phyloP scores from a whole-genome alignment of 192 early-diverging fungal genomes.

The Coemansia sp. region DNA sequence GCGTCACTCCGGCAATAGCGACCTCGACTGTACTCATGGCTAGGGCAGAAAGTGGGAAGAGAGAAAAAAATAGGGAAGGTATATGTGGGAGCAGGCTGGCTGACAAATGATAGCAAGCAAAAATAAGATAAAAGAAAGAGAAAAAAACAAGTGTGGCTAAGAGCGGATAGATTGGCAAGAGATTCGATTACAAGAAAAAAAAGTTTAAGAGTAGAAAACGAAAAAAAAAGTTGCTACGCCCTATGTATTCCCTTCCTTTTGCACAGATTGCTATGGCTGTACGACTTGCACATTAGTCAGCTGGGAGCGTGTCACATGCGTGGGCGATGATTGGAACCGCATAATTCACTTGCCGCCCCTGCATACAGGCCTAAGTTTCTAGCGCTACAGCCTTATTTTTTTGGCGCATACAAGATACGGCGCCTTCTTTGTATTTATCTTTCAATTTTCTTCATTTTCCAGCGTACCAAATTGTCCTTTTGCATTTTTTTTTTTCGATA shows the following conservation, averaged over 20 bases:
- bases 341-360: not conserved
- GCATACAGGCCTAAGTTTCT: not conserved
- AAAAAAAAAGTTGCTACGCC: not conserved
- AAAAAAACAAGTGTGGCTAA: not conserved
- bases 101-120: slow-evolving; percentile 10
- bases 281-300: slow-evolving; percentile 8
- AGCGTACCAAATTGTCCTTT: not conserved
- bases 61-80: not conserved
- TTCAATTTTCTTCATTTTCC: too few relatives aligned
- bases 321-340: not conserved
- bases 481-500: not conserved
- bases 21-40: slow-evolving; percentile 31
- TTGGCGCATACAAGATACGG: too few relatives aligned
- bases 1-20: slow-evolving; percentile 14
- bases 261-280: not conserved
- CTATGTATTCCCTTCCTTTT: too few relatives aligned
- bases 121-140: not conserved
- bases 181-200: not conserved
- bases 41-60: not conserved
- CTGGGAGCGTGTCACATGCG: slow-evolving; percentile 14
- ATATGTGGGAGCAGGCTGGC: not conserved
- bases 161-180: not conserved
- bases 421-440: too few relatives aligned
- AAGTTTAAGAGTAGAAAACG: not conserved
- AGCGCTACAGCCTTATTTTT: too few relatives aligned